These are phyloP conservation scores for Baeospora myosura DNA, from an alignment of 1,284 basidiomycete species.

Conservation along the genomic window DNA sequence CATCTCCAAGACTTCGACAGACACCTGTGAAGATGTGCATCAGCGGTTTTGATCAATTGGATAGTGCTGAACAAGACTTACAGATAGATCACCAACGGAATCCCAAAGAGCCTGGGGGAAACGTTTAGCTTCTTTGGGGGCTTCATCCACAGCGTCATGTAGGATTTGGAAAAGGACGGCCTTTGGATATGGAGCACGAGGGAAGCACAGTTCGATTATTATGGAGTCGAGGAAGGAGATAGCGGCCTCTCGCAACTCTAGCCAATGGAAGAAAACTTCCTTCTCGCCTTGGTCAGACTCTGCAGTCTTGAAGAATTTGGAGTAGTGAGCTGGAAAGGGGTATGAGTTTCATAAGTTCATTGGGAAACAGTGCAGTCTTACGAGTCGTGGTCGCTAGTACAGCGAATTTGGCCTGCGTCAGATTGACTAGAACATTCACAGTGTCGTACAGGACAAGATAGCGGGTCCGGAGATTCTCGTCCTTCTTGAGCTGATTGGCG, in stretches of 20 bases:
- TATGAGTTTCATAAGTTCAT: neutral
- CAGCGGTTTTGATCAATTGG: no score
- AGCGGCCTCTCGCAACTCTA: slow-evolving; percentile 48
- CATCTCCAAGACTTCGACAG: slow-evolving; percentile 55
- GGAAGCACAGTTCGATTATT: slow-evolving; percentile 70
- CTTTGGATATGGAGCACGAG: slow-evolving; percentile 55
- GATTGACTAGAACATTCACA: slow-evolving; percentile 47
- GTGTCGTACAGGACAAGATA: slow-evolving; percentile 63
- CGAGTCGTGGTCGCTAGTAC: slow-evolving; percentile 57
- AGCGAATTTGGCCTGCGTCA: slow-evolving; percentile 55
- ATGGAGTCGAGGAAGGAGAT: slow-evolving; percentile 74
- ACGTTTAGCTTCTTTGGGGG: slow-evolving; percentile 58
- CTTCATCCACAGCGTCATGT: slow-evolving; percentile 61
- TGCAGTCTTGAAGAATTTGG: slow-evolving; percentile 53
- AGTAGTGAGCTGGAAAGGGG: slow-evolving; percentile 50
- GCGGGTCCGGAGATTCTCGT: slow-evolving; percentile 41
- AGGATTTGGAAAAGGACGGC: slow-evolving; percentile 57
- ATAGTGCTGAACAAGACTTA: slow-evolving; percentile 24
- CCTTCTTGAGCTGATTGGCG: slow-evolving; percentile 41
- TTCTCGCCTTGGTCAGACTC: slow-evolving; percentile 34
- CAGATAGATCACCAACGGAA: slow-evolving; percentile 69
- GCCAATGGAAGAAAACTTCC: slow-evolving; percentile 55
- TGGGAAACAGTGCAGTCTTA: slow-evolving; percentile 26
- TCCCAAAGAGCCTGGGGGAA: slow-evolving; percentile 75
- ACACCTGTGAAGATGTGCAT: slow-evolving; percentile 32